These are phyloP conservation scores for Pyrus pyrifolia DNA, from an alignment of 306 rosid species.

Conservation along the genomic window DNA sequence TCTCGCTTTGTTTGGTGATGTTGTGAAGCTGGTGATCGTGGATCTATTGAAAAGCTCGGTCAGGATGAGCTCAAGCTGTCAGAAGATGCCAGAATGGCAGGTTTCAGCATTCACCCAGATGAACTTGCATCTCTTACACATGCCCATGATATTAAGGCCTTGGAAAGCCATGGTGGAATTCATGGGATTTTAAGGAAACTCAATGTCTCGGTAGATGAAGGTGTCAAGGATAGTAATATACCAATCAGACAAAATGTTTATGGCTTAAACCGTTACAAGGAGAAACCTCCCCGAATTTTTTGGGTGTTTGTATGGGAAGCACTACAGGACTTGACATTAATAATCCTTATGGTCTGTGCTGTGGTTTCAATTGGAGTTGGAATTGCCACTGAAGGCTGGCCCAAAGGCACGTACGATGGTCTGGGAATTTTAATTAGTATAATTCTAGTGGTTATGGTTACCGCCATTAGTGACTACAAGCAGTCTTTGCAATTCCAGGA, in stretches of 20 bases:
- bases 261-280: slow-evolving; percentile 69
- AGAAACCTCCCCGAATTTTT: slow-evolving; percentile 65
- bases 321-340: slow-evolving; percentile 75
- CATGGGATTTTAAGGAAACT: slow-evolving; percentile 51
- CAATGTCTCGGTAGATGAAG: slow-evolving; percentile 42
- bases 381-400: slow-evolving; percentile 91
- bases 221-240: slow-evolving; percentile 43
- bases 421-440: slow-evolving; percentile 78
- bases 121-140: slow-evolving; percentile 71
- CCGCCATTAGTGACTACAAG: slow-evolving; percentile 83
- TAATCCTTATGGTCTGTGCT: slow-evolving; percentile 82
- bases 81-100: slow-evolving; percentile 61
- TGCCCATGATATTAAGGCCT: slow-evolving; percentile 45
- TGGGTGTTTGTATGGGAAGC: slow-evolving; percentile 87
- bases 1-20: slow-evolving; percentile 21
- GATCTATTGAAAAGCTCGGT: background rate
- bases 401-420: slow-evolving; percentile 84
- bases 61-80: slow-evolving; percentile 48
- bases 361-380: slow-evolving; percentile 76
- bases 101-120: slow-evolving; percentile 80
- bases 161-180: slow-evolving; percentile 48
- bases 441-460: slow-evolving; percentile 72
- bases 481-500: slow-evolving; percentile 85
- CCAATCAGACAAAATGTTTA: slow-evolving; percentile 58
- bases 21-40: slow-evolving; percentile 45